Conservation (phyloP, 768 basidiomycete species). For the Pleurotus sapidus region DNA sequence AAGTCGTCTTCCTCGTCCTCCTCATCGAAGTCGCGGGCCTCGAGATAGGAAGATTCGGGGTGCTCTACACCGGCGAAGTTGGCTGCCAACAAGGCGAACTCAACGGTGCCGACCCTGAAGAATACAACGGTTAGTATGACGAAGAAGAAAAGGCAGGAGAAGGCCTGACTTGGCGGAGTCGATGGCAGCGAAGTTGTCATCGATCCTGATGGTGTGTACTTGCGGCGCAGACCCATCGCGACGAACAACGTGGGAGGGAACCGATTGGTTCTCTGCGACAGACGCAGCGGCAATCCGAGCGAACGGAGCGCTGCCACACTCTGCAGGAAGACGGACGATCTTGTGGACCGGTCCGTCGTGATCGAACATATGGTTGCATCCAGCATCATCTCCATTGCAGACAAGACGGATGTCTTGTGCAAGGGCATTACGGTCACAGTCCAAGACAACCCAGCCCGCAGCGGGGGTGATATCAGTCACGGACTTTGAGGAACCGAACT, state of each 20-base stretch:
- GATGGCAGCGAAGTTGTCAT: constrained; percentile 28
- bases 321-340: constrained; percentile 47
- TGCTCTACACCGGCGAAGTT: not conserved
- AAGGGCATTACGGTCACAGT: constrained; percentile 5
- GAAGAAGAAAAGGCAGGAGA: not conserved
- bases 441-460: constrained; percentile 5
- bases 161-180: constrained; percentile 15
- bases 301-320: constrained; percentile 16
- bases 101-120: not conserved
- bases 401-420: constrained; percentile 8
- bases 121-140: not conserved
- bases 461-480: constrained; percentile 6
- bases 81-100: constrained; percentile 1
- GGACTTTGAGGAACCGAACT: constrained; percentile 6
- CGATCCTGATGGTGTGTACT: constrained; percentile 31
- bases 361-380: constrained; percentile 39
- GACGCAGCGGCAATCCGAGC: constrained; percentile 29
- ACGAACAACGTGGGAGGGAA: constrained; percentile 23
- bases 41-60: not conserved
- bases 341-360: constrained; percentile 41
- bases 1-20: not conserved
- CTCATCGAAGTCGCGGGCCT: not conserved
- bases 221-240: constrained; percentile 21
- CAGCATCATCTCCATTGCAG: constrained; percentile 14
- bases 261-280: constrained; percentile 32